Base-by-base conservation (phyloP, 768 basidiomycete genomes). In the Guyanaporus albipodus region DNA sequence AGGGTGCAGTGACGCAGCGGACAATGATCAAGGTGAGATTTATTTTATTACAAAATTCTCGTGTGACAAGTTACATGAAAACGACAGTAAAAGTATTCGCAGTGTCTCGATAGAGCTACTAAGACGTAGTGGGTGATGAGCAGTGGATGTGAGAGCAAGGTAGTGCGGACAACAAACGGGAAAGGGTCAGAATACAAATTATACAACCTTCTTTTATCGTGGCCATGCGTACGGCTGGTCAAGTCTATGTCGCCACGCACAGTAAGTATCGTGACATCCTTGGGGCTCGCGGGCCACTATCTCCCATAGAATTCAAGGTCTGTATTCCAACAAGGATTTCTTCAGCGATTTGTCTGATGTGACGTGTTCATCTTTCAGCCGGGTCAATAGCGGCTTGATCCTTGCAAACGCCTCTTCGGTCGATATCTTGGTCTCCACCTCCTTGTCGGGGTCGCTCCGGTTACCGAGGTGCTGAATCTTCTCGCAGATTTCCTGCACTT, bases 391-490 rank as follows among this genome's bases (percentile, higher is more conserved):
- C 5, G 62, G 70, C 44, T 61, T 65, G 64, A 93, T 89, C 64
- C 68, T 71, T 1, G 62, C 64, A 15, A 88, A 65, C 14, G 87
- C 84, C 19, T 79, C 82, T 9, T 70, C 62, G 4, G 56, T 45
- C n/a, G 67, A 58, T 29, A 87, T 67, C 48, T 73, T 69, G 48
- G 58, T 64, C 12, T 66, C 66, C 8, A 60, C 53, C 19, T 74
- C 73, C 60, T 79, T 85, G 64, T 90, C 84, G 37, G 78, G 73
- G 46, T 74, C 67, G 0, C 38, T 41, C 32, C 57, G 55, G 53
- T 82, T 74, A 37, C 91, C 92, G 57, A 83, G 85, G 67, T 94
- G 81, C 68, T 98, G 94, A 58, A 98, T 93, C 67, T 79, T 78
- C 67, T 91, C 92, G 72, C 95, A 97, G 21, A 85, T 83, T 14